These are phyloP conservation scores for Eustoma russellianum DNA, from an alignment of 257 asterid species.

Conservation along the genomic window DNA sequence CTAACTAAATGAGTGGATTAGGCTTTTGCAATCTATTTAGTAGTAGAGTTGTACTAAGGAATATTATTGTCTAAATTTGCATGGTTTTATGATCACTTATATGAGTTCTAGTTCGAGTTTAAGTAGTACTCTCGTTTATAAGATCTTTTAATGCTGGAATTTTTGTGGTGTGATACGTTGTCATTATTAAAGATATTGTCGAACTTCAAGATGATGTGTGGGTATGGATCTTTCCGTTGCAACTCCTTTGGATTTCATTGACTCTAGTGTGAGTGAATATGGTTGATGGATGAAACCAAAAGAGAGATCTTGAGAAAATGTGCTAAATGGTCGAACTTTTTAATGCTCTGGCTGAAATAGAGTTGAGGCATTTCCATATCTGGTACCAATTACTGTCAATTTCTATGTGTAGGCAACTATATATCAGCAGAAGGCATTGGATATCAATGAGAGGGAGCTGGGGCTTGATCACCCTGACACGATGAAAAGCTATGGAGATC, in stretches of 20 bases:
- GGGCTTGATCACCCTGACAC: constrained; percentile 99
- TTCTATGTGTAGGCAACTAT: constrained; percentile 66
- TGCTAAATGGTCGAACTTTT: too few relatives aligned
- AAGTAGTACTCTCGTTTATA: neutral
- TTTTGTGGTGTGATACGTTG: neutral
- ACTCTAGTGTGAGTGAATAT: too few relatives aligned
- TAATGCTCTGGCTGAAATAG: neutral
- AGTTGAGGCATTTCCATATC: neutral
- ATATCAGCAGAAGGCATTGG: constrained; percentile 97
- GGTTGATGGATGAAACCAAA: too few relatives aligned
- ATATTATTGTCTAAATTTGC: too few relatives aligned
- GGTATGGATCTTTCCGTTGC: too few relatives aligned
- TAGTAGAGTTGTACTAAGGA: too few relatives aligned
- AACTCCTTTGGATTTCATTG: too few relatives aligned
- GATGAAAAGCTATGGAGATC: constrained; percentile 99
- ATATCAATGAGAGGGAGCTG: constrained; percentile 95
- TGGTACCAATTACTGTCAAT: constrained; percentile 2
- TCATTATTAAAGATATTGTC: too few relatives aligned
- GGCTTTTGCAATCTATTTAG: too few relatives aligned
- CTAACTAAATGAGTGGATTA: too few relatives aligned
- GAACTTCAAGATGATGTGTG: too few relatives aligned
- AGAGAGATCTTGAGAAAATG: neutral
- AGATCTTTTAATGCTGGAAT: neutral
- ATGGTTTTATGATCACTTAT: too few relatives aligned
- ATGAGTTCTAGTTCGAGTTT: neutral